These are phyloP conservation scores for Penicillium canariense DNA, from an alignment of 495 filamentous ascomycete genomes.

Conservation along the genomic window DNA sequence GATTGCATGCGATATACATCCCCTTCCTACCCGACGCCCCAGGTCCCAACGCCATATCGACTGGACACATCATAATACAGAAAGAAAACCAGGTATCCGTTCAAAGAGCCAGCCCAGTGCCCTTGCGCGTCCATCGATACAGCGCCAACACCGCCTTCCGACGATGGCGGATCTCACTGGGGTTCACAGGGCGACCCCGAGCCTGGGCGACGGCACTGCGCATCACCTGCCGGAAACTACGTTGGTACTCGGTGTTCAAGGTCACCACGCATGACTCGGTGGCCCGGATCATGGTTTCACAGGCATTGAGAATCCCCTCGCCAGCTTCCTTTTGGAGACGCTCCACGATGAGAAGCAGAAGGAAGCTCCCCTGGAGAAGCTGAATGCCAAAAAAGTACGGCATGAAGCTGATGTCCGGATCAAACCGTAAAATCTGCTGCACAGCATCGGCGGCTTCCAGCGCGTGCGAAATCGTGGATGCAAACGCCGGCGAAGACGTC, in stretches of 20 bases:
- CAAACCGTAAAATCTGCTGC: conserved; percentile 78
- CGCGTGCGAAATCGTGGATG: conserved; percentile 75
- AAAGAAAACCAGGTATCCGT: no score
- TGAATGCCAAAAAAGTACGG: conserved; percentile 89
- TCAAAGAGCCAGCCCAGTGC: conserved; percentile 65
- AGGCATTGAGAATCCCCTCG: conserved; percentile 75
- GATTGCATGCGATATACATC: no score
- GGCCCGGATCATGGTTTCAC: conserved; percentile 81
- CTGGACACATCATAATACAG: no score
- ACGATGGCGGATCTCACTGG: conserved; percentile 71
- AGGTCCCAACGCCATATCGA: no score
- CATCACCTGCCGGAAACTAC: conserved; percentile 83
- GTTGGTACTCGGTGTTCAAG: conserved; percentile 81
- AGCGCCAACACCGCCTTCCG: conserved; percentile 69
- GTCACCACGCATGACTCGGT: conserved; percentile 85
- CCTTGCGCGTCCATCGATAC: conserved; percentile 79
- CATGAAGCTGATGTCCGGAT: conserved; percentile 85
- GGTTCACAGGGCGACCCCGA: conserved; percentile 69
- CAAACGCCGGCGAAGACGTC: conserved; percentile 81
- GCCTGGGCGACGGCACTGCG: conserved; percentile 76
- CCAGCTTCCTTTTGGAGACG: conserved; percentile 78
- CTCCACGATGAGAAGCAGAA: conserved; percentile 78
- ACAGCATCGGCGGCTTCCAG: conserved; percentile 78
- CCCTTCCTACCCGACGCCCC: no score
- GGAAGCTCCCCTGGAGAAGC: conserved; percentile 77